Evolutionary conservation across 108 stramenopile genomes (phyloP).

Genomic region (Fistulifera solaris): DNA sequence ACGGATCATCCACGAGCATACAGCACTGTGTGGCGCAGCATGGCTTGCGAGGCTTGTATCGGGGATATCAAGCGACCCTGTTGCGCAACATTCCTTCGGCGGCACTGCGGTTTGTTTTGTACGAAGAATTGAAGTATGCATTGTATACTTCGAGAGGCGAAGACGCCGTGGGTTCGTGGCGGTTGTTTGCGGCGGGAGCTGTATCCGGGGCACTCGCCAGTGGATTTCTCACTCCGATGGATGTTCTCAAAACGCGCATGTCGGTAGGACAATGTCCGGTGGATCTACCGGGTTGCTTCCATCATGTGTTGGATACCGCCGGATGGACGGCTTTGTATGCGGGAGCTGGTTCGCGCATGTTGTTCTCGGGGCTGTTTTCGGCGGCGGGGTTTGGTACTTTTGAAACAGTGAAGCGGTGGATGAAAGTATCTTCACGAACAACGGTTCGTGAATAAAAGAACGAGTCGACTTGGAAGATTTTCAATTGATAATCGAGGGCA

Average conservation of each 20-base stretch:
- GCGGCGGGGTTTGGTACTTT: constrained; percentile 49
- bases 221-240: constrained; percentile 51
- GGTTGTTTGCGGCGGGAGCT: constrained; percentile 44
- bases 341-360: constrained; percentile 34
- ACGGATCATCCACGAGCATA: constrained; percentile 9
- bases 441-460: no score
- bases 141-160: constrained; percentile 1
- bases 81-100: constrained; percentile 64
- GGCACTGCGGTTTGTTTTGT: constrained; percentile 49
- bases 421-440: constrained; percentile 15
- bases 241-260: constrained; percentile 61
- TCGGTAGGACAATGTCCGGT: constrained; percentile 27
- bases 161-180: constrained; percentile 6
- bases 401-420: constrained; percentile 23
- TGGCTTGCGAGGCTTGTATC: constrained; percentile 48
- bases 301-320: constrained; percentile 13
- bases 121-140: constrained; percentile 51
- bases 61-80: constrained; percentile 51
- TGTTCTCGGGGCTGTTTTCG: constrained; percentile 30
- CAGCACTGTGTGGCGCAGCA: constrained; percentile 17
- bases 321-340: constrained; percentile 32
- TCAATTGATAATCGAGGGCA: no score
- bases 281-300: constrained; percentile 16
- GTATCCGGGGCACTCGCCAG: constrained; percentile 49
- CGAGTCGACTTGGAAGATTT: no score